Conservation (phyloP, 2,329 filamentous ascomycete genomes). For the Phialophora chinensis region DNA sequence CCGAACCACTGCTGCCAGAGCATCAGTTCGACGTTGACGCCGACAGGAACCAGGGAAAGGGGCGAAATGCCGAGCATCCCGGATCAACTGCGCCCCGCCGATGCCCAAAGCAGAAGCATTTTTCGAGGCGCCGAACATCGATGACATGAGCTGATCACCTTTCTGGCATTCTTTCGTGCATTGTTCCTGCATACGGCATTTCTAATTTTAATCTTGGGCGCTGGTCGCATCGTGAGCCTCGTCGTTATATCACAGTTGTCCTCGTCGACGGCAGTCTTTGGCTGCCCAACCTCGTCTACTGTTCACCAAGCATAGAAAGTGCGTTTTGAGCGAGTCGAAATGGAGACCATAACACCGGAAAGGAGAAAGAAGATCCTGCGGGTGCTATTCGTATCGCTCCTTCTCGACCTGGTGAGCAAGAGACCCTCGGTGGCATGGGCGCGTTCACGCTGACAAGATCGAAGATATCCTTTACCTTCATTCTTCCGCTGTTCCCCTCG, state of each 20-base stretch:
- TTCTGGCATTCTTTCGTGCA: slow-evolving; percentile 3
- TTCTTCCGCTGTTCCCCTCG: slow-evolving; percentile 92
- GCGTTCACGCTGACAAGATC: slow-evolving; percentile 6
- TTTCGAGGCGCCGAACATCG: slow-evolving; percentile 1
- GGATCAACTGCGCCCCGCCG: background rate
- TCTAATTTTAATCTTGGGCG: slow-evolving; percentile 5
- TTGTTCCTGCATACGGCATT: slow-evolving; percentile 15
- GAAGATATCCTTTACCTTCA: slow-evolving; percentile 97
- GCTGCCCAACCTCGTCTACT: background rate
- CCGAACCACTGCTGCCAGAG: background rate
- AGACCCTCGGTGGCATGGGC: background rate
- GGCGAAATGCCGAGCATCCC: background rate
- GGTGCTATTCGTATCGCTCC: slow-evolving; percentile 85
- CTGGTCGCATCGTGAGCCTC: slow-evolving; percentile 9
- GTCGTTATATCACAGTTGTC: background rate
- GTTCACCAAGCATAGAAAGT: background rate
- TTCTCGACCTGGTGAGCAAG: slow-evolving; percentile 79
- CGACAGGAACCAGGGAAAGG: background rate
- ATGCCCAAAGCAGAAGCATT: slow-evolving; percentile 11
- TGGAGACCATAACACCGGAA: slow-evolving; percentile 45
- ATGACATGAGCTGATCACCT: slow-evolving; percentile 14
- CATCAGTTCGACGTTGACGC: background rate
- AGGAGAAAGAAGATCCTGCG: slow-evolving; percentile 79
- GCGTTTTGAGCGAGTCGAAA: background rate
- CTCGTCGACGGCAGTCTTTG: background rate